Conservation (phyloP, 306 rosid species). For the Cucumis sativus region Cucumber_9930_V3 NC_026660.2:19612501-19613000, state of each 20-base stretch:
- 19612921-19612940: conserved; percentile 14
- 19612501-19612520: background rate
- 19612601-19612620: background rate
- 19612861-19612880: background rate
- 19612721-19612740: conserved; percentile 11
- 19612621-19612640: background rate
- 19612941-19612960: background rate
- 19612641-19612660: background rate
- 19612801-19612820: background rate
- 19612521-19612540: background rate
- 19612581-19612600: background rate
- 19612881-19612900: background rate
- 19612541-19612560: background rate
- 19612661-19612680: background rate
- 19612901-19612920: background rate
- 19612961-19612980: conserved; percentile 15
- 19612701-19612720: background rate
- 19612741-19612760: conserved; percentile 4
- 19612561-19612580: background rate
- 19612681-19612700: background rate
- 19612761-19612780: background rate
- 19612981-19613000: conserved; percentile 53
- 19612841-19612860: background rate
- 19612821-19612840: too few species aligned
- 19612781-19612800: background rate